Conservation (phyloP, 2,329 filamentous ascomycete genomes). For the Zymoseptoria passerinii region DNA sequence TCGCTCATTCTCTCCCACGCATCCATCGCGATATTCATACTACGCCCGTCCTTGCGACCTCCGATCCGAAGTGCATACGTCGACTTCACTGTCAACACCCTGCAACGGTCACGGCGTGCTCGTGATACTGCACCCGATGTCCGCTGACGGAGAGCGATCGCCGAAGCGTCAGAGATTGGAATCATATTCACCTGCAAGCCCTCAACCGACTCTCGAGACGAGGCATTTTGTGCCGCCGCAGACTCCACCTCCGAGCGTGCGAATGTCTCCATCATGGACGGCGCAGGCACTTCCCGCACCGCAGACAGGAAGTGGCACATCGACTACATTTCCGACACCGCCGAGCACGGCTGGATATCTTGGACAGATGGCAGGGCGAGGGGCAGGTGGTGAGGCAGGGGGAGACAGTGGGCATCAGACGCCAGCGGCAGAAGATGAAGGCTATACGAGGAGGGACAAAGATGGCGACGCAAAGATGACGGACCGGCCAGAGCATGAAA, state of each 20-base stretch:
- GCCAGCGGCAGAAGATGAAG: slow-evolving; percentile 17
- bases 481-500: slow-evolving; percentile 17
- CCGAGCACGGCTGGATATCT: slow-evolving; percentile 33
- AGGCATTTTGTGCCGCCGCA: slow-evolving; percentile 36
- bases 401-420: slow-evolving; percentile 22
- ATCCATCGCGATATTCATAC: neutral
- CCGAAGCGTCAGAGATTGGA: slow-evolving; percentile 30
- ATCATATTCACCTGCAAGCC: slow-evolving; percentile 37
- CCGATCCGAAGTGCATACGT: neutral
- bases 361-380: slow-evolving; percentile 20
- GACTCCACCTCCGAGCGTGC: slow-evolving; percentile 42
- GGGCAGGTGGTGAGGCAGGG: slow-evolving; percentile 17
- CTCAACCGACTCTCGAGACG: slow-evolving; percentile 32
- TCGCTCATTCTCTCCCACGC: neutral
- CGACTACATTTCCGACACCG: slow-evolving; percentile 32
- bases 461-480: slow-evolving; percentile 38
- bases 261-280: slow-evolving; percentile 40
- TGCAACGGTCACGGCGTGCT: neutral
- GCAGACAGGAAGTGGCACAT: slow-evolving; percentile 1
- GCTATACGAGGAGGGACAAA: slow-evolving; percentile 25
- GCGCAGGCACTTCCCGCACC: slow-evolving; percentile 14
- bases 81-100: neutral
- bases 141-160: slow-evolving; percentile 26
- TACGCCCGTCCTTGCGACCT: neutral
- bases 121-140: slow-evolving; percentile 19